A percentile compares a stretch with the other conserved stretches of the same genome.
Evolutionary conservation across 768 basidiomycete genomes (phyloP).

Genomic region (Suillus subaureus): DNA sequence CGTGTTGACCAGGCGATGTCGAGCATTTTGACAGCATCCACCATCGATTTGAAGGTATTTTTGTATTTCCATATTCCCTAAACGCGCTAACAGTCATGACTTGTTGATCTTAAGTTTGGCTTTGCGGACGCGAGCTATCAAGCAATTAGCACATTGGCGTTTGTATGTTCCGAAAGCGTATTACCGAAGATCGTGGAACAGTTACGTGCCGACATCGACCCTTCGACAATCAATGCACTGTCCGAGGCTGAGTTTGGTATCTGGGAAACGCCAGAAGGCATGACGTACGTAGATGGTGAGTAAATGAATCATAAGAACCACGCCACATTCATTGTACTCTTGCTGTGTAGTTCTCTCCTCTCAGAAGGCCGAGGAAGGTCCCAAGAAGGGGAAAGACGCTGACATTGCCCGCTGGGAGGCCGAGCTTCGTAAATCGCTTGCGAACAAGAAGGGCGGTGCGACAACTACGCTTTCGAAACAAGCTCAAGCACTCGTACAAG

Average conservation of each 20-base stretch:
- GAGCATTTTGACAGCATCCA: constrained; percentile 50
- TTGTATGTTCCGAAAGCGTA: constrained; percentile 71
- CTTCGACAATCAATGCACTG: constrained; percentile 57
- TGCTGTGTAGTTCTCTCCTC: constrained; percentile 57
- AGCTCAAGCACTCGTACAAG: constrained; percentile 80
- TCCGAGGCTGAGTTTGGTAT: constrained; percentile 78
- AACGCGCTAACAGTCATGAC: not conserved
- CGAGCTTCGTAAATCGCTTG: constrained; percentile 84
- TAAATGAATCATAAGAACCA: not conserved
- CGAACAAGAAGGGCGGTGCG: constrained; percentile 70
- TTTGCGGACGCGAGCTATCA: constrained; percentile 72
- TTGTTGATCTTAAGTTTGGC: constrained; percentile 36
- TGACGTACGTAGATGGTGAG: constrained; percentile 76
- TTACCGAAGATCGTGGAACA: constrained; percentile 74
- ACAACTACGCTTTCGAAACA: constrained; percentile 71
- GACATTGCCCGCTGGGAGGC: constrained; percentile 96
- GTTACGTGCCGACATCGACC: constrained; percentile 65
- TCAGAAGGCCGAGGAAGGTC: constrained; percentile 52
- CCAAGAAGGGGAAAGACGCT: constrained; percentile 81
- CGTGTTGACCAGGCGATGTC: constrained; percentile 53
- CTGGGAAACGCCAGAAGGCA: constrained; percentile 86
- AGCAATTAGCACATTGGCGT: constrained; percentile 75
- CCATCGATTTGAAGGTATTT: constrained; percentile 45
- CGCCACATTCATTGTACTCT: not conserved
- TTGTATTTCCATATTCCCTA: not conserved